These are phyloP conservation scores for Paramecium primaurelia DNA, from an alignment of 73 alveolate species.

Conservation along the genomic window DNA sequence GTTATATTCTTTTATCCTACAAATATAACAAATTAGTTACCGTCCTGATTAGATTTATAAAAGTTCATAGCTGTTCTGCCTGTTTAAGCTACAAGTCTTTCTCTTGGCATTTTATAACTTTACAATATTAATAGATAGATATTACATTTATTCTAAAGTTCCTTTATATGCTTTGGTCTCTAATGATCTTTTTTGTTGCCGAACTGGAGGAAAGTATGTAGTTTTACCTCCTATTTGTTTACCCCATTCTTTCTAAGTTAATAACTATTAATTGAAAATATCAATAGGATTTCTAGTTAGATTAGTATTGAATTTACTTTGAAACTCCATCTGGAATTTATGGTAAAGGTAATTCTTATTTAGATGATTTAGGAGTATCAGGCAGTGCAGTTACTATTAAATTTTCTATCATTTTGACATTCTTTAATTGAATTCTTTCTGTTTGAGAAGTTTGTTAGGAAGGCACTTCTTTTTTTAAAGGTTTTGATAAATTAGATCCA, in stretches of 20 bases:
- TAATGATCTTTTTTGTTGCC: neutral
- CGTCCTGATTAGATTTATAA: slow-evolving; percentile 1
- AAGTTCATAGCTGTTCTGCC: neutral
- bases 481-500: neutral
- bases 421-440: slow-evolving; percentile 14
- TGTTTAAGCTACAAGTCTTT: neutral
- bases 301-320: neutral
- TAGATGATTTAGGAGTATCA: slow-evolving; percentile 4
- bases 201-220: neutral
- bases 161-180: slow-evolving; percentile 2
- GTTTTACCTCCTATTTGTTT: neutral
- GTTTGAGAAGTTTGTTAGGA: neutral
- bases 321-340: neutral
- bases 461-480: neutral
- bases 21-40: neutral
- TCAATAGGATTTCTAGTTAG: neutral
- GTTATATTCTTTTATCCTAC: neutral
- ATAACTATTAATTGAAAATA: neutral
- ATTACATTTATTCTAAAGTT: neutral
- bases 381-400: neutral
- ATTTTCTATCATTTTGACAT: slow-evolving; percentile 20
- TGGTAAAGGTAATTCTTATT: neutral
- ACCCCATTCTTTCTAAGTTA: slow-evolving; percentile 8
- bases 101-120: slow-evolving; percentile 32
- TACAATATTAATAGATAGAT: neutral